These are phyloP conservation scores for Penicillium pulvis DNA, from an alignment of 495 filamentous ascomycete species.

Conservation along the genomic window DNA sequence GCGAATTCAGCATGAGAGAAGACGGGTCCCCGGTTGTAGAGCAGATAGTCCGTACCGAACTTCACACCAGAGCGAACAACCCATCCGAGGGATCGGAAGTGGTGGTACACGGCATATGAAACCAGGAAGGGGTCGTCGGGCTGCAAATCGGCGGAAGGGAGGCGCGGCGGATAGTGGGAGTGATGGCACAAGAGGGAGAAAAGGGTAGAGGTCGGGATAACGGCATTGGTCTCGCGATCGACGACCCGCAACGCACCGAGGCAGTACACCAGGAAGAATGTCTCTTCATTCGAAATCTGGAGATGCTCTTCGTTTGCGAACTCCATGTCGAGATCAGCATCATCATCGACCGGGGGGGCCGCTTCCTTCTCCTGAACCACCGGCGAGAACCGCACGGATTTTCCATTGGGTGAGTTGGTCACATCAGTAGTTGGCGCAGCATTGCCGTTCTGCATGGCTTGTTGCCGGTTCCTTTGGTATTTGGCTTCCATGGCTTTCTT, in stretches of 20 bases:
- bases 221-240: constrained; percentile 50
- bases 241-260: constrained; percentile 75
- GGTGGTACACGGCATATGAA: constrained; percentile 88
- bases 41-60: constrained; percentile 89
- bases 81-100: constrained; percentile 96
- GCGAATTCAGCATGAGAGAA: constrained; percentile 95
- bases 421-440: constrained; percentile 4
- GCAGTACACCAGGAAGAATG: constrained; percentile 85
- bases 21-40: constrained; percentile 93
- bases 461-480: constrained; percentile 24
- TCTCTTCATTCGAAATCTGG: constrained; percentile 86
- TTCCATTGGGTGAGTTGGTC: constrained; percentile 39
- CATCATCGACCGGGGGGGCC: constrained; percentile 32
- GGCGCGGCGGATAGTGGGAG: constrained; percentile 67
- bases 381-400: constrained; percentile 67
- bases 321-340: constrained; percentile 31
- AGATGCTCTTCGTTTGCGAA: constrained; percentile 85
- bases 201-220: constrained; percentile 47
- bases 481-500: constrained; percentile 45
- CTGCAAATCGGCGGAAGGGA: constrained; percentile 36
- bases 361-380: constrained; percentile 59
- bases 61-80: constrained; percentile 93
- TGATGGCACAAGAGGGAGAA: constrained; percentile 65
- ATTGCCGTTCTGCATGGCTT: constrained; percentile 18
- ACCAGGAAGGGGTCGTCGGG: constrained; percentile 84